Conservation (phyloP, 1,139 yeast genomes). For the Magnusiomyces starmeri region DNA sequence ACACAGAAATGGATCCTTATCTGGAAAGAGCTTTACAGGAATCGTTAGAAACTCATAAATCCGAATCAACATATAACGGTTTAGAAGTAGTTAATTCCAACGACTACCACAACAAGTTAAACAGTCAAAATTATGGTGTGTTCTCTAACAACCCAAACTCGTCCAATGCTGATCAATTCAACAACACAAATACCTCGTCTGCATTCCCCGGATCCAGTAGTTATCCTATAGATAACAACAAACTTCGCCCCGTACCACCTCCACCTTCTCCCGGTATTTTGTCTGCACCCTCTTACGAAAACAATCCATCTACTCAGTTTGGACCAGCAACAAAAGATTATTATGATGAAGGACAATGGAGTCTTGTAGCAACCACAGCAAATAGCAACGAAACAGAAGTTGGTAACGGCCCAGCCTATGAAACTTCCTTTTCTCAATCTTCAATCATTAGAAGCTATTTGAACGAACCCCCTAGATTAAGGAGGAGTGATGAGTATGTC, state of each 20-base stretch:
- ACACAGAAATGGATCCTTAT: no score
- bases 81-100: not conserved
- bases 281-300: conserved; percentile 4
- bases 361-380: conserved; percentile 21
- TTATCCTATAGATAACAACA: no score
- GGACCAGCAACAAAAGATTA: conserved; percentile 26
- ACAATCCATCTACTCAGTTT: conserved; percentile 15
- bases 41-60: conserved; percentile 1
- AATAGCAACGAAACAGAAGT: conserved; percentile 6
- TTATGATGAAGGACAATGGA: conserved; percentile 27
- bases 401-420: conserved; percentile 9
- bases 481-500: conserved; percentile 15
- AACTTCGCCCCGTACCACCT: conserved; percentile 5
- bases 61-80: not conserved
- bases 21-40: conserved; percentile 17
- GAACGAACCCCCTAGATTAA: conserved; percentile 13
- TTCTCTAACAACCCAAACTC: not conserved
- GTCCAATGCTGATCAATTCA: not conserved
- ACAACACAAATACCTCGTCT: no score
- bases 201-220: no score
- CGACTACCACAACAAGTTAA: not conserved
- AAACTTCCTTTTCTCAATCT: no score
- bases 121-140: not conserved
- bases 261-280: not conserved
- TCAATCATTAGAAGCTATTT: conserved; percentile 3